These are phyloP conservation scores for Pyrrhoderma lamaoense DNA, from an alignment of 1,284 basidiomycete species.

Conservation along the genomic window DNA sequence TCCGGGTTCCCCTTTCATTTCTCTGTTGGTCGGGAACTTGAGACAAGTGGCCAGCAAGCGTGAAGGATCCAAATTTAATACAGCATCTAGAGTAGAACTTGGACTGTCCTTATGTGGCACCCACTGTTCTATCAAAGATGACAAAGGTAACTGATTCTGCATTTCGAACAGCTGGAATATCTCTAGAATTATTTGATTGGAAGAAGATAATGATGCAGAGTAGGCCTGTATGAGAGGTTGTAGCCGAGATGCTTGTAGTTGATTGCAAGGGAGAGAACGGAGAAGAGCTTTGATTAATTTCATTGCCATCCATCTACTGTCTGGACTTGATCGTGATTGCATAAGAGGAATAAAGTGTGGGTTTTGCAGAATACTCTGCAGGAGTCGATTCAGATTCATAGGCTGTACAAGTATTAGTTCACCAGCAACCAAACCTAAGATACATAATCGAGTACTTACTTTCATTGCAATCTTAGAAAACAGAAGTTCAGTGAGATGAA, in stretches of 20 bases:
- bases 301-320: constrained; percentile 40
- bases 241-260: constrained; percentile 77
- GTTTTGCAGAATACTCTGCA: constrained; percentile 59
- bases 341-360: constrained; percentile 43
- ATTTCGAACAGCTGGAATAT: constrained; percentile 77
- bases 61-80: constrained; percentile 65
- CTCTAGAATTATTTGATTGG: constrained; percentile 63
- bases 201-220: constrained; percentile 53
- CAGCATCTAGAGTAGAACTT: constrained; percentile 47
- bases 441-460: constrained; percentile 32
- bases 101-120: constrained; percentile 37
- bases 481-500: constrained; percentile 45
- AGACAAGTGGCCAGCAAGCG: constrained; percentile 69
- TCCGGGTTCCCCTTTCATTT: constrained; percentile 16
- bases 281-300: constrained; percentile 61
- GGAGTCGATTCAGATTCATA: constrained; percentile 51
- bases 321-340: constrained; percentile 21
- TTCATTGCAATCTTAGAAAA: constrained; percentile 46
- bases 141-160: constrained; percentile 59
- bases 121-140: constrained; percentile 57
- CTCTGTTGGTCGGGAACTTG: constrained; percentile 48
- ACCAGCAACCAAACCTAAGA: background rate
- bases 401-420: constrained; percentile 32
- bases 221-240: constrained; percentile 72
- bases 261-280: constrained; percentile 65